Conservation (phyloP, 345 rosid species). For the Dimocarpus longan region DNA sequence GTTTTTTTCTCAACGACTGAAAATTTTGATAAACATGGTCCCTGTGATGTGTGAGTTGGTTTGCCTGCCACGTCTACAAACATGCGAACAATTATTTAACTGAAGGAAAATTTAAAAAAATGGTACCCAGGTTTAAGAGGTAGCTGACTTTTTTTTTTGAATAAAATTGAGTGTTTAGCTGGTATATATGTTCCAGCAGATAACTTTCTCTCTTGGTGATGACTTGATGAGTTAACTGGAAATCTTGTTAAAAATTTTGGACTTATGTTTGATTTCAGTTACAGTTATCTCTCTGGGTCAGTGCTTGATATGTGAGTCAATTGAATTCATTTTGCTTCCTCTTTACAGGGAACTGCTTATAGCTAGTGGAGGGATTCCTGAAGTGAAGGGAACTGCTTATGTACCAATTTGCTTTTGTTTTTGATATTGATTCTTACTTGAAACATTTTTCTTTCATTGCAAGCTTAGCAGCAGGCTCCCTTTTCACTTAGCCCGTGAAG, state of each 20-base stretch:
- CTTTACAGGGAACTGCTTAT: no score
- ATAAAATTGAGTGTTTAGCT: background rate
- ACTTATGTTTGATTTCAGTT: no score
- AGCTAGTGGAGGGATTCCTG: no score
- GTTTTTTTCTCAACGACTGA: background rate
- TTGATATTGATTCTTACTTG: no score
- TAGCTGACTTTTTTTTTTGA: background rate
- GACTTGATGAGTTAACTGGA: background rate
- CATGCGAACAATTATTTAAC: background rate
- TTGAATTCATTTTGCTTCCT: no score
- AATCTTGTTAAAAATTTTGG: background rate
- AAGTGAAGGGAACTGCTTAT: no score
- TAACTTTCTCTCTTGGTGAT: background rate
- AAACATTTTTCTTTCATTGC: no score
- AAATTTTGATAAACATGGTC: background rate
- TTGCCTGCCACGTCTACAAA: slow-evolving; percentile 1
- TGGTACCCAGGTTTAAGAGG: background rate
- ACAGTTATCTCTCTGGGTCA: no score
- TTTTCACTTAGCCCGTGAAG: no score
- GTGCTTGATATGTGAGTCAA: no score
- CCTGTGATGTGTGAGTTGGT: background rate
- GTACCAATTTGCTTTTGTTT: no score
- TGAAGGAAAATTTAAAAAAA: background rate
- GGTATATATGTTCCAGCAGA: background rate
- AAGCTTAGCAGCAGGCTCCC: no score